Conservation (phyloP, 2,329 filamentous ascomycete species). For the Trichoderma afroharzianum region DNA sequence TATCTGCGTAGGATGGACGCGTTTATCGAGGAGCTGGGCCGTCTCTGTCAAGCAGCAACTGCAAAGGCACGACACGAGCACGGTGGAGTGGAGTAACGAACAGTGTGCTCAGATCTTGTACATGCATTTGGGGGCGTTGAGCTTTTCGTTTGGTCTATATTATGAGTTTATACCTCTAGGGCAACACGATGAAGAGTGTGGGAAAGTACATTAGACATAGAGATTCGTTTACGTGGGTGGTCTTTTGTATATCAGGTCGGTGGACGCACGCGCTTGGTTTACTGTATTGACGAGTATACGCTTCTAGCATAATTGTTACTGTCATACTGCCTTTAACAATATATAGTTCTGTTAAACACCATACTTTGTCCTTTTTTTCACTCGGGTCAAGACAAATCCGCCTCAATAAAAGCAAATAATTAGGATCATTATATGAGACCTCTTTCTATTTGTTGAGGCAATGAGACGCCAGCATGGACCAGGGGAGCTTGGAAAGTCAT, state of each 20-base stretch:
- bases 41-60: conserved; percentile 36
- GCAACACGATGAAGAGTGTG: no score
- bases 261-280: no score
- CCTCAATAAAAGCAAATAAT: not conserved
- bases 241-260: no score
- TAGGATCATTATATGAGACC: no score
- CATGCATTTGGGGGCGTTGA: not conserved
- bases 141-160: not conserved
- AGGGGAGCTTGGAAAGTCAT: not conserved
- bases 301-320: not conserved
- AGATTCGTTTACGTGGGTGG: not conserved
- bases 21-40: conserved; percentile 43
- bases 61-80: conserved; percentile 23
- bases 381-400: not conserved
- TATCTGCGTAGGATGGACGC: conserved; percentile 40
- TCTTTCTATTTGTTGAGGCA: no score
- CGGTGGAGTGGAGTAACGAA: not conserved
- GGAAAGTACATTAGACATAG: not conserved
- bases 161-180: not conserved
- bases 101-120: not conserved
- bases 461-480: not conserved
- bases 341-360: not conserved
- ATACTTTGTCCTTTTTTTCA: not conserved
- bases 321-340: not conserved
- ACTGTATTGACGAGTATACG: not conserved